Conservation (phyloP, 495 filamentous ascomycete species). For the Penicillium verhagenii region DNA sequence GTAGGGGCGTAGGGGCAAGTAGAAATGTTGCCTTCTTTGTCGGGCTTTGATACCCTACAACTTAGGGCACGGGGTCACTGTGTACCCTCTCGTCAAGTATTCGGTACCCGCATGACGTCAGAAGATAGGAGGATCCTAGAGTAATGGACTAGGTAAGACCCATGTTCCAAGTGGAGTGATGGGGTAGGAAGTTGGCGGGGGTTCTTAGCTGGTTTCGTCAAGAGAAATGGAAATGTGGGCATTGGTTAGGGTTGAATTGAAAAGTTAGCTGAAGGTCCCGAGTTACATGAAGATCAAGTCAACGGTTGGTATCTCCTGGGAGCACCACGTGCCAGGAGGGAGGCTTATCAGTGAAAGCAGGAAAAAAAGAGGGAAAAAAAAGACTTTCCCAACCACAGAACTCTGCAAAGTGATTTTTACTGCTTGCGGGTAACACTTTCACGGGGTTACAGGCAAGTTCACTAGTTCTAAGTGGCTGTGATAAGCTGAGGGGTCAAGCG, state of each 20-base stretch:
- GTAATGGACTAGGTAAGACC: background rate
- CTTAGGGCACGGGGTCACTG: background rate
- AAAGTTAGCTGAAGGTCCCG: background rate
- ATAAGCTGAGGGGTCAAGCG: conserved; percentile 8
- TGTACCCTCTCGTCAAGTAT: background rate
- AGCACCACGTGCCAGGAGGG: conserved; percentile 14
- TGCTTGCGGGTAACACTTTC: background rate
- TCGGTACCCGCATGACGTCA: conserved; percentile 2
- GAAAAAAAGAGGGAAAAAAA: too few species aligned
- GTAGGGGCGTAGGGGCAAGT: background rate
- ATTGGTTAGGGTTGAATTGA: background rate
- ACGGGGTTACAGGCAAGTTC: conserved; percentile 8
- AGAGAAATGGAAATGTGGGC: background rate
- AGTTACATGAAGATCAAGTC: background rate
- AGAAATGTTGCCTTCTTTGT: too few species aligned
- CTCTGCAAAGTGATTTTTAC: background rate
- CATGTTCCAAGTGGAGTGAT: conserved; percentile 1
- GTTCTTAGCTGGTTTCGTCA: background rate
- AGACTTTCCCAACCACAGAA: too few species aligned
- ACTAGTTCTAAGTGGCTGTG: too few species aligned
- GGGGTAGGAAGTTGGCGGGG: background rate
- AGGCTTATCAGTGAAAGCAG: conserved; percentile 16
- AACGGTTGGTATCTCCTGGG: background rate
- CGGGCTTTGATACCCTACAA: background rate
- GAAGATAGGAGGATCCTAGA: background rate